Base-by-base conservation (phyloP, 2,329 filamentous ascomycete genomes). In the Ophiostoma quercus region DNA sequence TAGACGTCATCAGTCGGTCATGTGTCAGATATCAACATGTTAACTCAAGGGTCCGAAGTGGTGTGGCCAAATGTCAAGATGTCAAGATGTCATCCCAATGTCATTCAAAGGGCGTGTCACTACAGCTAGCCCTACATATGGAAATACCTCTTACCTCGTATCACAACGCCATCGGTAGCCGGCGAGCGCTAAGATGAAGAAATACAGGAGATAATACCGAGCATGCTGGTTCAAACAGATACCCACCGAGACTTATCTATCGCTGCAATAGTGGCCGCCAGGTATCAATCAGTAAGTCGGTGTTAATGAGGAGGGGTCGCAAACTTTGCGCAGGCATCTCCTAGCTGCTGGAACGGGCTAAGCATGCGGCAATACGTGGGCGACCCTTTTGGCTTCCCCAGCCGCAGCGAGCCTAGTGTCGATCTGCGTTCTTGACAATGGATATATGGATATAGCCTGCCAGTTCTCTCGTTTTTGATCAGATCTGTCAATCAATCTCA, bases 401-500 rank as follows among this genome's bases (percentile, higher is more conserved):
- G 51, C n/a, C 22, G 3, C 51, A n/a, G 51, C 39, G 39, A 9
- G 12, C 2, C 3, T 41, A 41, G 39, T 41, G 39, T 41, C 11
- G 39, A 41, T 41, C 9, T 41, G 39, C 51, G 8, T 8, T 54
- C 19, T 54, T 54, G 19, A 43, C 14, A 5, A 6, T 54, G 47
- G 47, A 54, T 54, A n/a, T 54, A 57, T 57, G 51, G 51, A 57
- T 57, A 57, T 57, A 57, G 51, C 16, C 43, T 47, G 11, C 22
- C 22, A 7, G 11, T 5, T 22, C 12, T 7, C 22, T 12, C 9
- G 11, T 14, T 57, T 12, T 54, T 54, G 25, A 54, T 54, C 19
- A 7, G 47, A 54, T 54, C n/a, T 22, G 47, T 54, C 11, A 29
- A 29, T 29, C 25, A 29, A 29, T 29, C 25, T 29, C 25, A 29